A percentile compares a stretch with the other conserved stretches of the same genome.
These are phyloP conservation scores for Naumovozyma castellii DNA, from an alignment of 805 yeast genomes.

Conservation along the genomic window DNA sequence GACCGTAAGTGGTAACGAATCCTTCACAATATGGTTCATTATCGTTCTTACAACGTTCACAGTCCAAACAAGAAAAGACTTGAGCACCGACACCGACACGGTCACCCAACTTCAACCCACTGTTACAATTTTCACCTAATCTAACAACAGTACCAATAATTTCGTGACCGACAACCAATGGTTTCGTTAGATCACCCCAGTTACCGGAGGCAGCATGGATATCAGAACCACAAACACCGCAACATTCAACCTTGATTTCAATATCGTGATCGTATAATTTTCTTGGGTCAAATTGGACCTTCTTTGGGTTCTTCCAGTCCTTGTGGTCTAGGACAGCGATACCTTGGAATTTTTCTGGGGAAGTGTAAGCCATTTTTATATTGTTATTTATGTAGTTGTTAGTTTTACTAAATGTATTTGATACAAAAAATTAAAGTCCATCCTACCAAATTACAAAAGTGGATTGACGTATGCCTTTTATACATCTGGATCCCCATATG, in stretches of 20 bases:
- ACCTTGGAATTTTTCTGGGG: slow-evolving; percentile 45
- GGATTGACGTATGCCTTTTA: too few relatives aligned
- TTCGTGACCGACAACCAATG: slow-evolving; percentile 57
- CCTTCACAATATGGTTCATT: slow-evolving; percentile 50
- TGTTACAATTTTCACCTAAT: slow-evolving; percentile 46
- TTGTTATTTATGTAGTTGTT: background rate
- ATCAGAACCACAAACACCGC: slow-evolving; percentile 65
- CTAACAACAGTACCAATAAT: slow-evolving; percentile 48
- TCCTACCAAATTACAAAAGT: too few relatives aligned
- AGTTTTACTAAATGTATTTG: too few relatives aligned
- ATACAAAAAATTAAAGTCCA: too few relatives aligned
- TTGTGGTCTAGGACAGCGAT: slow-evolving; percentile 41
- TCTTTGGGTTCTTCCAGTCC: slow-evolving; percentile 48
- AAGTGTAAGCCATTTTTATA: background rate
- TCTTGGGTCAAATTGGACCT: slow-evolving; percentile 42
- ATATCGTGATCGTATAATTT: slow-evolving; percentile 37
- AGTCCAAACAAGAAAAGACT: slow-evolving; percentile 48
- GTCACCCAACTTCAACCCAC: slow-evolving; percentile 49
- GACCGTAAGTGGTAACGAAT: slow-evolving; percentile 39
- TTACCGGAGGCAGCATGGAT: slow-evolving; percentile 13
- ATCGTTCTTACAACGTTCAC: slow-evolving; percentile 46
- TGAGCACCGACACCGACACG: slow-evolving; percentile 76
- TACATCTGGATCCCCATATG: too few relatives aligned
- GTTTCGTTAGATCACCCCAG: slow-evolving; percentile 12
- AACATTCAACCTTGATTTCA: slow-evolving; percentile 48